Evolutionary conservation across 2,329 filamentous ascomycete genomes (phyloP), one percentile per base, ranked within the genome.

Genomic region (Pestalotiopsis sp.): DNA sequence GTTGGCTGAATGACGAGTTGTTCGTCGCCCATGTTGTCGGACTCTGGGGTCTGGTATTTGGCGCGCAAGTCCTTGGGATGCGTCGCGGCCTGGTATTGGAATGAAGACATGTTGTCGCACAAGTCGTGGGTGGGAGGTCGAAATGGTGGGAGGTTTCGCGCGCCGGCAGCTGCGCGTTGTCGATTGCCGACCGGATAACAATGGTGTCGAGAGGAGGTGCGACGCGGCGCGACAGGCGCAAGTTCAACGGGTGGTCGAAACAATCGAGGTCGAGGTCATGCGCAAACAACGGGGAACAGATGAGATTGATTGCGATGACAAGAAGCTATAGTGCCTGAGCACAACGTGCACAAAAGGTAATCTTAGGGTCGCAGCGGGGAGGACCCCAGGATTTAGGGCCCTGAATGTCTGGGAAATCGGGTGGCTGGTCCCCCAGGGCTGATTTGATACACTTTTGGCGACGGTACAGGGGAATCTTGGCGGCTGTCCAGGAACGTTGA

Each of bases 11-110:
- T 84, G 11, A 85, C 72, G 40, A 71, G 83, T 9, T 81, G 79
- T 66, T 73, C 73, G 26, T 80, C 79, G 24, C 77, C 71, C 52
- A 75, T 74, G 52, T 78, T 70, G 66, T 76, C 76, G 66, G 86
- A 86, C 73, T 89, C 87, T 26, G 87, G 86, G 10, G 87, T 89
- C 73, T 77, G 78, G 66, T 75, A 74, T 66, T 73, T 70, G 70
- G 74, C 78, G 71, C 80, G 78, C 72, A 82, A 81, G 69, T 78
- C 81, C 73, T 79, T 81, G 71, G 85, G 78, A 71, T 83, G 78
- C 72, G 81, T 79, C 69, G 81, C 79, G 74, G 81, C 78, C 68
- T 80, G 78, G 71, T 81, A 80, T 76, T 84, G 81, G 66, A 83
- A 80, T 74, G 81, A 78, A 75, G 81, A 78, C 85, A 87, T 86